Evolutionary conservation across 352 stramenopile genomes (phyloP), one percentile per base, ranked within the genome.

Genomic region (Globisporangium uncinulatum): DNA sequence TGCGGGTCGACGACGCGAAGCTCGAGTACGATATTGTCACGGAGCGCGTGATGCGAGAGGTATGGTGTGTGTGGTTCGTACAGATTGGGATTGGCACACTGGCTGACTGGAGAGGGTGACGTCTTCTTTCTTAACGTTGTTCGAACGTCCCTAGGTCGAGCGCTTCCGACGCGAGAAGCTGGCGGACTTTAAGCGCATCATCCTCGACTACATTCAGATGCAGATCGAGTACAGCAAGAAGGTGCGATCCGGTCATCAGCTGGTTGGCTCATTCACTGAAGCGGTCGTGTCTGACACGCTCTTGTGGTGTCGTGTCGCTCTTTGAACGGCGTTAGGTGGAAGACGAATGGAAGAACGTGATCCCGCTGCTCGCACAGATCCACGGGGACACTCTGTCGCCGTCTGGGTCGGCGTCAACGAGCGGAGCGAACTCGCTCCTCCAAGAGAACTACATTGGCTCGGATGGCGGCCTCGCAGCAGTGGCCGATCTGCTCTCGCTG

Each of bases 141-240:
- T 44, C 10, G 37, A 17, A 15, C 21, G 6, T 29, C 24, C 24
- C 24, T 34, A 72, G 65, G 94, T 99, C n/a, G 94, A 98, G 71
- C 82, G 95, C 11, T 99, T 99, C 74, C 98, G 98, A 63, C 75
- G 87, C 4, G 92, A 98, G 57, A 98, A 98, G 51, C 74, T 97
- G 0, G 83, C 87, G 7, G 96, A 99, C 60, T 98, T 99, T 64
- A 97, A 97, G 61, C 80, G 83, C 46, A 97, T 97, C 54, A 91
- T 99, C 15, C 73, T 98, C 59, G 92, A 98, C 46, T 99, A 98
- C 75, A 97, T 98, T 64, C 82, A 97, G 54, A 86, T 98, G 67
- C 94, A 99, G 69, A 97, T 98, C 59, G 87, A 97, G 58, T 98
- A 98, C 79, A 98, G 97, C 73, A 95, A 97, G 60, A 86, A 92